Conservation (phyloP, 495 filamentous ascomycete genomes). For the Sordaria brevicollis region DNA sequence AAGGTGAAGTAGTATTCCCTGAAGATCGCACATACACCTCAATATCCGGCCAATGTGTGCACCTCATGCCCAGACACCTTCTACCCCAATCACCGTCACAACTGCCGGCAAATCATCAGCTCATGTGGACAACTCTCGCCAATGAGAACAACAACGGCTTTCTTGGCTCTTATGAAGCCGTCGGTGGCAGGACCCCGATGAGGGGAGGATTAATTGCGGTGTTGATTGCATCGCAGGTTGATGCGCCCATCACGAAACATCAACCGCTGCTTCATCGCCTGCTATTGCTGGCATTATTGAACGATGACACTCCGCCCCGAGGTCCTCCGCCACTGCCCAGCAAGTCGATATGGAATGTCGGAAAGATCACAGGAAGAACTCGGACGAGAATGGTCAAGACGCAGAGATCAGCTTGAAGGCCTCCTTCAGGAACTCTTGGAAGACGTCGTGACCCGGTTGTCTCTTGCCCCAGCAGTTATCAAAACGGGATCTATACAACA, state of each 20-base stretch:
- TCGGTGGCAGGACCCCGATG: not conserved
- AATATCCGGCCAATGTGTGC: not conserved
- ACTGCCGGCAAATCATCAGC: slow-evolving; percentile 11
- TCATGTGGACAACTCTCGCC: slow-evolving; percentile 1
- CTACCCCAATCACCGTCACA: slow-evolving; percentile 1
- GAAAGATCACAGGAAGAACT: not conserved
- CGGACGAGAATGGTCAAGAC: not conserved
- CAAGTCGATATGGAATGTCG: not conserved
- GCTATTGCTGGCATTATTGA: not conserved
- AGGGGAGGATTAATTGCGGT: slow-evolving; percentile 12
- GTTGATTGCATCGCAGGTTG: slow-evolving; percentile 2
- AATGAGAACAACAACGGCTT: slow-evolving; percentile 3
- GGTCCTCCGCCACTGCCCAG: not conserved
- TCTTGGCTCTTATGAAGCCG: not conserved
- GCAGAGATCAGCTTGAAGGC: not conserved
- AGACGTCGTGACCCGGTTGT: not conserved
- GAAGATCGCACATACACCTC: not conserved
- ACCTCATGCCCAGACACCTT: not conserved
- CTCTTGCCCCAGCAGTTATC: not conserved
- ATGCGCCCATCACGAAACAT: not conserved
- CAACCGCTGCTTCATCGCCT: not conserved
- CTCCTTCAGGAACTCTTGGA: not conserved
- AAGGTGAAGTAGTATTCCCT: not conserved
- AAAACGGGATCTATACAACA: not conserved
- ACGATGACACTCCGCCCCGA: not conserved